phyloP scores from a whole-genome alignment of 2,329 filamentous ascomycete species.

The Xylariaceae sp. region DNA sequence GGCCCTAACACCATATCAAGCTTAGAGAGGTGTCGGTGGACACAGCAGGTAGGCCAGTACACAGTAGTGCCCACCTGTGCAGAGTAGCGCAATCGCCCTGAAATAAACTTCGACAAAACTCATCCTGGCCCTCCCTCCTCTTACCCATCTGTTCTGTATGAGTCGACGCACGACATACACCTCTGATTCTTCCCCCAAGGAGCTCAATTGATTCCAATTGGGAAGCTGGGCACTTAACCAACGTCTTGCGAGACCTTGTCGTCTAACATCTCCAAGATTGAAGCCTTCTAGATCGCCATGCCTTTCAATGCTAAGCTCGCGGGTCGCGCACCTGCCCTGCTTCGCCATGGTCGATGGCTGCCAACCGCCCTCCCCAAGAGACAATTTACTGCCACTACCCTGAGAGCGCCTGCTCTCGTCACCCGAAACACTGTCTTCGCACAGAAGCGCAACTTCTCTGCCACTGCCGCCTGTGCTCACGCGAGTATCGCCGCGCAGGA shows the following conservation, averaged over 20 bases:
- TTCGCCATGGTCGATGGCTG: slow-evolving; percentile 50
- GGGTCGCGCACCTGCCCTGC: slow-evolving; percentile 53
- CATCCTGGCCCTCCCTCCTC: slow-evolving; percentile 2
- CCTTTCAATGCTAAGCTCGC: slow-evolving; percentile 38
- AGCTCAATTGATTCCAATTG: slow-evolving; percentile 27
- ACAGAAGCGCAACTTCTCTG: slow-evolving; percentile 46
- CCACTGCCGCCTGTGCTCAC: slow-evolving; percentile 36
- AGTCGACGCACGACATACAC: slow-evolving; percentile 1
- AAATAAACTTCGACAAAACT: not conserved
- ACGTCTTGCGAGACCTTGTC: slow-evolving; percentile 22
- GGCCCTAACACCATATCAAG: too few species aligned
- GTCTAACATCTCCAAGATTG: slow-evolving; percentile 14
- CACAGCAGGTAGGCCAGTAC: too few species aligned
- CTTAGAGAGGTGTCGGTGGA: too few species aligned
- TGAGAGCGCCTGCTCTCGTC: slow-evolving; percentile 30
- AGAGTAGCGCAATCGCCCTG: too few species aligned
- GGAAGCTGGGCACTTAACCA: slow-evolving; percentile 23
- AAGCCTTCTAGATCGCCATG: slow-evolving; percentile 17
- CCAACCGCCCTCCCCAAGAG: slow-evolving; percentile 40
- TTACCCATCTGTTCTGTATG: not conserved
- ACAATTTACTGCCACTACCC: slow-evolving; percentile 36
- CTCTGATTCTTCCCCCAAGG: slow-evolving; percentile 8
- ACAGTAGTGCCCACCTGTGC: too few species aligned
- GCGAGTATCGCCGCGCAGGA: slow-evolving; percentile 51
- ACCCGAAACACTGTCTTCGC: slow-evolving; percentile 30